Conservation (phyloP, 768 basidiomycete species). For the Hygrophorus pudorinus region DNA sequence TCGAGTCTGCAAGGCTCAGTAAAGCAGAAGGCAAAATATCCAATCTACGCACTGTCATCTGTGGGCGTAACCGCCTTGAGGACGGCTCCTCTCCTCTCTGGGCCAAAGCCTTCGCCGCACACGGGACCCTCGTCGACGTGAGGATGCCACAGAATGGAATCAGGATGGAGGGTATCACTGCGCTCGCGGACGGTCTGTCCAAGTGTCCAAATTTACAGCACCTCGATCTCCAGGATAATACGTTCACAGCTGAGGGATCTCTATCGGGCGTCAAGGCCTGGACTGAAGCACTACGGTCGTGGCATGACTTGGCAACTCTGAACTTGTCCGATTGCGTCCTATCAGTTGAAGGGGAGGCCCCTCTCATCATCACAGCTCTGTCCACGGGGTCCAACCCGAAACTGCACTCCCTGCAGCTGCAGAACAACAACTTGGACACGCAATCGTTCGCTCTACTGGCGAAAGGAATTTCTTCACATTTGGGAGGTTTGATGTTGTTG, state of each 20-base stretch:
- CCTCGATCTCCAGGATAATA: constrained; percentile 91
- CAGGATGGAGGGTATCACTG: constrained; percentile 79
- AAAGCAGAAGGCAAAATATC: constrained; percentile 57
- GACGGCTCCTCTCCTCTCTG: constrained; percentile 76
- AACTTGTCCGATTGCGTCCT: constrained; percentile 92
- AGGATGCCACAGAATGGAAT: constrained; percentile 98
- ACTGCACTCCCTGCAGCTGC: constrained; percentile 68
- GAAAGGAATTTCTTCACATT: constrained; percentile 47
- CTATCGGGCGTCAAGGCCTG: constrained; percentile 40
- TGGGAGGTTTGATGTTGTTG: constrained; percentile 50
- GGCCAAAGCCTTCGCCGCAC: constrained; percentile 83
- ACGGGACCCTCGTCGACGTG: constrained; percentile 74
- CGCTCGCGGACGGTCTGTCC: constrained; percentile 66
- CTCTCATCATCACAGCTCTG: constrained; percentile 51
- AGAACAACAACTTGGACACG: constrained; percentile 85
- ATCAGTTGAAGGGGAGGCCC: constrained; percentile 71
- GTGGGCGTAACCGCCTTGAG: constrained; percentile 94
- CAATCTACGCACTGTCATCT: constrained; percentile 73
- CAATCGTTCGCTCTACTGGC: constrained; percentile 60
- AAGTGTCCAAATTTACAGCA: constrained; percentile 55
- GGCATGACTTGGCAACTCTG: constrained; percentile 67
- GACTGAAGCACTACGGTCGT: constrained; percentile 54
- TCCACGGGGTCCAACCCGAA: constrained; percentile 61
- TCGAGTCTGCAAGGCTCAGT: constrained; percentile 61
- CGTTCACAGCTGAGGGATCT: constrained; percentile 57